A percentile compares a stretch with the other conserved stretches of the same genome.
Evolutionary conservation across 2,329 filamentous ascomycete genomes (phyloP).

Genomic region (Lasiodiplodia citricola): DNA sequence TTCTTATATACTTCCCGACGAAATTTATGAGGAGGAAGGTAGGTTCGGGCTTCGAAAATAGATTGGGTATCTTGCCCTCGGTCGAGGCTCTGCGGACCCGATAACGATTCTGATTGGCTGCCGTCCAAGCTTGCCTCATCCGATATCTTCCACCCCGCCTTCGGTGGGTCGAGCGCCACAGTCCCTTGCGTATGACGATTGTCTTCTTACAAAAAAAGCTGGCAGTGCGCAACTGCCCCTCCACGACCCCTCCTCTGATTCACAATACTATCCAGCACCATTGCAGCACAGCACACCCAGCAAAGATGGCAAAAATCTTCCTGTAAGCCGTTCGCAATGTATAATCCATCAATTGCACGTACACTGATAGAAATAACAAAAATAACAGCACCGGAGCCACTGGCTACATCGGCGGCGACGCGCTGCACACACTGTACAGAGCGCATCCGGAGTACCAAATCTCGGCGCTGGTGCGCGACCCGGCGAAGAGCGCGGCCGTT

Average conservation of each 20-base stretch:
- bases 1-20: no score
- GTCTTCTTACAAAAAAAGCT: not conserved
- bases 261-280: not conserved
- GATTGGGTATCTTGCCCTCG: no score
- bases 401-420: slow-evolving; percentile 10
- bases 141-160: not conserved
- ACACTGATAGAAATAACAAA: no score
- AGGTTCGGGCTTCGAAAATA: no score
- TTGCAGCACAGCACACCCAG: not conserved
- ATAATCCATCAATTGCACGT: not conserved
- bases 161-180: not conserved
- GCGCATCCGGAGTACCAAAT: slow-evolving; percentile 6
- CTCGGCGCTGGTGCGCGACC: slow-evolving; percentile 1
- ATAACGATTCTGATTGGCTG: not conserved
- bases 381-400: not conserved
- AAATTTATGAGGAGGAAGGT: no score
- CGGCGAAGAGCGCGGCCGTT: not conserved
- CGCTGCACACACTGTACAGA: not conserved
- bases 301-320: not conserved
- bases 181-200: not conserved
- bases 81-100: not conserved
- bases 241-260: not conserved
- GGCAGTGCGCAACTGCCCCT: not conserved
- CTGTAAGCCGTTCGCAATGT: not conserved
- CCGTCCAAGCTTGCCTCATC: not conserved